phyloP scores from a whole-genome alignment of 441 rosid species.

The Corymbia calophylla region DNA sequence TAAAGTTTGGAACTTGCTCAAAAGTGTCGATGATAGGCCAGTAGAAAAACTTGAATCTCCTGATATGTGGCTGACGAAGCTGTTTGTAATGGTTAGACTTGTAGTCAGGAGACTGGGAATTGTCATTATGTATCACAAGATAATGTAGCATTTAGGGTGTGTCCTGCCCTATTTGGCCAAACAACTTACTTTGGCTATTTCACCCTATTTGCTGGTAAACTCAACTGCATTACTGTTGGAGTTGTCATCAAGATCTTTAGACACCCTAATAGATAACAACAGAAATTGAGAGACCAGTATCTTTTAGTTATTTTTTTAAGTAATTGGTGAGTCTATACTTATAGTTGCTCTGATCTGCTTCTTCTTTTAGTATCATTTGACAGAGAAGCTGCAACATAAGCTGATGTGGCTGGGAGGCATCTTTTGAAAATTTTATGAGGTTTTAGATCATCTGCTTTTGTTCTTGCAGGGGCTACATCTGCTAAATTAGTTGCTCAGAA shows the following conservation, averaged over 20 bases:
- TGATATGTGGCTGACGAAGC: background rate
- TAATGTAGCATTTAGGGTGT: background rate
- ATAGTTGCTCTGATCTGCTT: background rate
- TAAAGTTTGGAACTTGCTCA: background rate
- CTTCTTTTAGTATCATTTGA: background rate
- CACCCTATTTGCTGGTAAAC: background rate
- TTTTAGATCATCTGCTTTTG: background rate
- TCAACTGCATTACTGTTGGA: background rate
- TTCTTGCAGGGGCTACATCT: conserved; percentile 27
- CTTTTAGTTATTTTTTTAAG: background rate
- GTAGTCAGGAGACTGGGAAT: background rate
- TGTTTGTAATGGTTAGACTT: background rate
- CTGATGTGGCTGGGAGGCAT: background rate
- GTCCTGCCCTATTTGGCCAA: background rate
- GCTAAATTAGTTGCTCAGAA: conserved; percentile 76
- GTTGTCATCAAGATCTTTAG: background rate
- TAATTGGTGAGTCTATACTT: background rate
- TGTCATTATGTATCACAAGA: background rate
- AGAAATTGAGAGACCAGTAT: background rate
- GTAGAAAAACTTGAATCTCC: background rate
- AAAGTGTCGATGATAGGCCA: background rate
- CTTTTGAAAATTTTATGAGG: background rate
- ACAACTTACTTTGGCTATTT: background rate
- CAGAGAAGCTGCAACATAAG: background rate
- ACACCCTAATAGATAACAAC: background rate